Base-by-base conservation (phyloP, 179 eudicot species). In the Beta macrorhiza region DNA sequence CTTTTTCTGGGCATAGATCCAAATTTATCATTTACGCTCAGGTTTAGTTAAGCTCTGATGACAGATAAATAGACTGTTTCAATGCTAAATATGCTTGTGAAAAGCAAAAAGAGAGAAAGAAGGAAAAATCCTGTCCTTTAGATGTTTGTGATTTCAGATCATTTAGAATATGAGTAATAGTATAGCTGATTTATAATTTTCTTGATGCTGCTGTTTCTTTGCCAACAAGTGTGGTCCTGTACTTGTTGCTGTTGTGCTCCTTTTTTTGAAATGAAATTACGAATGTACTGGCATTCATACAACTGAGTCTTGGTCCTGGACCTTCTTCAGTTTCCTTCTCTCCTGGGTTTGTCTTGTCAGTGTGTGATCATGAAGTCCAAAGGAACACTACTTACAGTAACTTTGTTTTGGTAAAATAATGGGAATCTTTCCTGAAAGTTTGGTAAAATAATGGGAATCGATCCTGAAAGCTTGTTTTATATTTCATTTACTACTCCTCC, bases 351-450 rank as follows among this genome's bases (percentile, higher is more conserved):
- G 44, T 37, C 17, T 67, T 37, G 45, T 42, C 49, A 14, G 51
- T 67, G 1, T 37, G 14, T 16, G n/a, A 67, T 67, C 37, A 14
- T 37, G 53, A 71, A 68, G 8, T 71, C 51, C 4, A 20, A n/a
- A 47, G 57, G 53, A 49, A 8, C 16, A n/a, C 32, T 47, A 29
- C 32, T 72, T n/a, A 49, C 7, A 51, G 22, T 67, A 29, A 29
- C 10, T 22, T 72, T 58, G n/a, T 25, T 49, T n/a, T 72, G 75
- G 75, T 49, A 45, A 71, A 73, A 58, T 58, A 22, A 32, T 61
- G 37, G 53, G 17, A 47, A 59, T 29, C 32, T 29, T 29, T 29
- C 32, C 32, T 29, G 32, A 25, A 57, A 10, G 0, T 29, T 32
- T 57, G n/a, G 75, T 49, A 45, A 71, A 73, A 58, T 58, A 22